These are phyloP conservation scores for Trapa incisa DNA, from an alignment of 345 rosid species.

Conservation along the genomic window DNA sequence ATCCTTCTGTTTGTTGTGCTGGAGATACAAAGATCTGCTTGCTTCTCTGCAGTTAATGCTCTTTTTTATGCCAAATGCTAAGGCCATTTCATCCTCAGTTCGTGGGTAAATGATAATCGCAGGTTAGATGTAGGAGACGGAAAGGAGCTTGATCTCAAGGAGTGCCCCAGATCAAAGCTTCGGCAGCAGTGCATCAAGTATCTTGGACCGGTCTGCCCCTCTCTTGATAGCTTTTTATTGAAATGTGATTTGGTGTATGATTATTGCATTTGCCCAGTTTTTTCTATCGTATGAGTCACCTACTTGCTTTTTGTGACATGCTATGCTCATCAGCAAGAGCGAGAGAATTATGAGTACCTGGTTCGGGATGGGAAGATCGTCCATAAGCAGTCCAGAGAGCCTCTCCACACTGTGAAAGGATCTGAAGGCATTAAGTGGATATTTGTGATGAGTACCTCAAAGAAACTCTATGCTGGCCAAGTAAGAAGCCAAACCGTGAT, in stretches of 20 bases:
- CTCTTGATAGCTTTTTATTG: neutral
- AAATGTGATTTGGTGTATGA: neutral
- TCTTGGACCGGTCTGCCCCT: constrained; percentile 73
- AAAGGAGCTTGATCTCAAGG: constrained; percentile 52
- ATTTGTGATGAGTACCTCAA: constrained; percentile 77
- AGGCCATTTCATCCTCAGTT: neutral
- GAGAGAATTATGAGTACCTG: constrained; percentile 59
- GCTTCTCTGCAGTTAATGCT: neutral
- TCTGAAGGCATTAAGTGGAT: constrained; percentile 58
- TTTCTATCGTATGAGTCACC: constrained; percentile 4
- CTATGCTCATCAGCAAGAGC: constrained; percentile 56
- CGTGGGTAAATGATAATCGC: constrained; percentile 2
- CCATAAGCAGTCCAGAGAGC: constrained; percentile 41
- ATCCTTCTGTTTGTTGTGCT: neutral
- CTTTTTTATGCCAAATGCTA: neutral
- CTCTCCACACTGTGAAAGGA: constrained; percentile 41
- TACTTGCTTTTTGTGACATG: neutral
- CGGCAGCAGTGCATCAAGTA: constrained; percentile 72
- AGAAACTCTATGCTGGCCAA: constrained; percentile 58
- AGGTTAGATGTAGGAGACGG: constrained; percentile 95
- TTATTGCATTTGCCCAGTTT: constrained; percentile 2
- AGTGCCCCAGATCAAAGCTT: constrained; percentile 56
- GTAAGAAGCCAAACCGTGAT: constrained; percentile 24
- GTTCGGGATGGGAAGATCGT: constrained; percentile 50
- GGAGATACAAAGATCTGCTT: neutral